Evolutionary conservation across 2,329 filamentous ascomycete species (phyloP).

Genomic region (Geoglossum cookeanum): DNA sequence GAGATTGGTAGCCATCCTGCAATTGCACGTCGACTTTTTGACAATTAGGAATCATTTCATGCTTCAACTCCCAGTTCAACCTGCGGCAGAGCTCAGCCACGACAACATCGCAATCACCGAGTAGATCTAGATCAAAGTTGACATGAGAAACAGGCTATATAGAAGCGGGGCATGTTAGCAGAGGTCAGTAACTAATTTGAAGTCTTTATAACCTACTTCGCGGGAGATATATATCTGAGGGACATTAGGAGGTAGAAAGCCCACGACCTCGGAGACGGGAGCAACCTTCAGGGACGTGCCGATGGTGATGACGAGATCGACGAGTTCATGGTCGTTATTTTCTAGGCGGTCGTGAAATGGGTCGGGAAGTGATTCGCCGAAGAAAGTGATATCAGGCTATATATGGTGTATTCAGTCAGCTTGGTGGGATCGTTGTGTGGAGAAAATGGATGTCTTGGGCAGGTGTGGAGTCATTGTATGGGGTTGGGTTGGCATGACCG

Average conservation of each 20-base stretch:
- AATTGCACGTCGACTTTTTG: slow-evolving; percentile 39
- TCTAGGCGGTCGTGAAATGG: slow-evolving; percentile 65
- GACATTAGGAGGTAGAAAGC: slow-evolving; percentile 56
- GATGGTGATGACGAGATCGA: slow-evolving; percentile 86
- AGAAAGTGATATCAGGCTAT: slow-evolving; percentile 91
- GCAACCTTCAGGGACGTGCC: slow-evolving; percentile 92
- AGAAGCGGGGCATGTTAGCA: not conserved
- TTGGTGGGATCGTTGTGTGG: not conserved
- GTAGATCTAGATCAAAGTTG: slow-evolving; percentile 86
- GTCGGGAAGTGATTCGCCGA: slow-evolving; percentile 75
- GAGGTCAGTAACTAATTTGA: not conserved
- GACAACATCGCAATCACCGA: slow-evolving; percentile 88
- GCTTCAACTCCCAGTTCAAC: slow-evolving; percentile 59
- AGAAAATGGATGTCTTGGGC: slow-evolving; percentile 4
- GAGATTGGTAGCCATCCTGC: slow-evolving; percentile 28
- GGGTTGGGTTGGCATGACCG: slow-evolving; percentile 3
- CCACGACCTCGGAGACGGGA: slow-evolving; percentile 80
- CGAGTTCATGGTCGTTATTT: slow-evolving; percentile 58
- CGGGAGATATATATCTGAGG: slow-evolving; percentile 84
- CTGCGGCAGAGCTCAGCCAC: slow-evolving; percentile 70
- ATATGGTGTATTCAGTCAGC: not conserved
- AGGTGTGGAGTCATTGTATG: not conserved
- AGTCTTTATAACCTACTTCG: slow-evolving; percentile 29
- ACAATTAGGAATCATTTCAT: slow-evolving; percentile 62
- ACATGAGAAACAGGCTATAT: slow-evolving; percentile 58